phyloP scores from a whole-genome alignment of 192 early-diverging fungal genomes.

The Geranomyces michiganensis region DNA sequence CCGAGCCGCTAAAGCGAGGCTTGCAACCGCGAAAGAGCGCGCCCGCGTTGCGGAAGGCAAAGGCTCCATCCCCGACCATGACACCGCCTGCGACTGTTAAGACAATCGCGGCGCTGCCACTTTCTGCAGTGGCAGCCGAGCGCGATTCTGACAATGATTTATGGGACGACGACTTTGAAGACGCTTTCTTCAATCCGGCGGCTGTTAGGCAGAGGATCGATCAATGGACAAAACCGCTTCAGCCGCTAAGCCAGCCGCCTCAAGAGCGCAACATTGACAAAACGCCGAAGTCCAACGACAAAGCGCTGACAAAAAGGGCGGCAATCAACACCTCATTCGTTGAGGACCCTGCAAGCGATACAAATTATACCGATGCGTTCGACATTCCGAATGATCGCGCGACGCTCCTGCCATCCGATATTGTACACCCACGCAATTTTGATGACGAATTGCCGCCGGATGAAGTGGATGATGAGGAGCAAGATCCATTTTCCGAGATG shows the following conservation, averaged over 20 bases:
- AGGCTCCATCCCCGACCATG: background rate
- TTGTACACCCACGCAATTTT: background rate
- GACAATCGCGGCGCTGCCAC: background rate
- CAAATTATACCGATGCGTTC: background rate
- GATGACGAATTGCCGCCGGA: slow-evolving; percentile 3
- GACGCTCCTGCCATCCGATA: background rate
- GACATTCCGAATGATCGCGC: background rate
- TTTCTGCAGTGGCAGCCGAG: background rate
- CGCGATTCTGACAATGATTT: slow-evolving; percentile 9
- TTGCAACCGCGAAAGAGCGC: background rate
- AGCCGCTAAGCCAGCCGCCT: background rate
- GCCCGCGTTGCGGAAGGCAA: background rate
- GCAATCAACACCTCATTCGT: background rate
- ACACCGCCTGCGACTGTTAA: background rate
- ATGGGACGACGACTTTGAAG: slow-evolving; percentile 26
- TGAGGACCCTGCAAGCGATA: background rate
- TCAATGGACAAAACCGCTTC: background rate
- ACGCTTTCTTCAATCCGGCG: background rate
- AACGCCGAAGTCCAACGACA: background rate
- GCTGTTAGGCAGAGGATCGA: background rate
- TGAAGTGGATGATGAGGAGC: slow-evolving; percentile 3
- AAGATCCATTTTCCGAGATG: slow-evolving; percentile 6
- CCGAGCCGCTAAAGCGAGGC: too few relatives aligned
- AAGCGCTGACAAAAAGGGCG: background rate
- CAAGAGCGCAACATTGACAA: background rate